Conservation (phyloP, 768 basidiomycete species). For the Pilatotrama ljubarskyi region DNA sequence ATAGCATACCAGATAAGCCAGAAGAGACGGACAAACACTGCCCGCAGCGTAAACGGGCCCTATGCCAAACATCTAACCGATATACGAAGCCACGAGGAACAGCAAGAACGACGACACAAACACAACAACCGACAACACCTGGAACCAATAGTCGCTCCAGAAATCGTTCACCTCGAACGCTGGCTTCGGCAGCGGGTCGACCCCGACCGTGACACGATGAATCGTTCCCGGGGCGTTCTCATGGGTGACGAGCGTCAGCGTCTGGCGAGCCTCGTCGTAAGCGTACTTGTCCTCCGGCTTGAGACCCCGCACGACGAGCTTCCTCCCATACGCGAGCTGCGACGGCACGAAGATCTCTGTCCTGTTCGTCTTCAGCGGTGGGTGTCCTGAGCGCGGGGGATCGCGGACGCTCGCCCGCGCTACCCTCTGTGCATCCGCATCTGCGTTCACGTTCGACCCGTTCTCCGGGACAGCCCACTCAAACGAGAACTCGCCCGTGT, state of each 20-base stretch:
- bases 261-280: slow-evolving; percentile 70
- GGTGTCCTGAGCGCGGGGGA: slow-evolving; percentile 44
- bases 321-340: slow-evolving; percentile 54
- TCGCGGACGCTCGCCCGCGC: slow-evolving; percentile 25
- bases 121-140: slow-evolving; percentile 8
- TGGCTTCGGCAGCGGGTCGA: slow-evolving; percentile 53
- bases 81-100: background rate
- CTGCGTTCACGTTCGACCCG: slow-evolving; percentile 14
- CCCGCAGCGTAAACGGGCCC: background rate
- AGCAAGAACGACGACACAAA: slow-evolving; percentile 16
- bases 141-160: slow-evolving; percentile 55
- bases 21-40: background rate
- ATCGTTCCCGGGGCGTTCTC: slow-evolving; percentile 44
- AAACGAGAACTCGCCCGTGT: slow-evolving; percentile 62
- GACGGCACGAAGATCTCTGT: slow-evolving; percentile 86
- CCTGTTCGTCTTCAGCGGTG: slow-evolving; percentile 49
- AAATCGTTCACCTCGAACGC: slow-evolving; percentile 62
- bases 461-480: slow-evolving; percentile 55
- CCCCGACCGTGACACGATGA: slow-evolving; percentile 53
- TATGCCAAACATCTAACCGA: background rate
- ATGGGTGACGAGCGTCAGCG: slow-evolving; percentile 61
- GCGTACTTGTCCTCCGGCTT: slow-evolving; percentile 48
- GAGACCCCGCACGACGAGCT: slow-evolving; percentile 60
- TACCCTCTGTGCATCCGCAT: background rate
- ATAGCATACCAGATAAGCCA: background rate